A percentile compares a stretch with the other conserved stretches of the same genome.
These are phyloP conservation scores for Talaromyces thailandensis DNA, from an alignment of 495 filamentous ascomycete species.

Conservation along the genomic window DNA sequence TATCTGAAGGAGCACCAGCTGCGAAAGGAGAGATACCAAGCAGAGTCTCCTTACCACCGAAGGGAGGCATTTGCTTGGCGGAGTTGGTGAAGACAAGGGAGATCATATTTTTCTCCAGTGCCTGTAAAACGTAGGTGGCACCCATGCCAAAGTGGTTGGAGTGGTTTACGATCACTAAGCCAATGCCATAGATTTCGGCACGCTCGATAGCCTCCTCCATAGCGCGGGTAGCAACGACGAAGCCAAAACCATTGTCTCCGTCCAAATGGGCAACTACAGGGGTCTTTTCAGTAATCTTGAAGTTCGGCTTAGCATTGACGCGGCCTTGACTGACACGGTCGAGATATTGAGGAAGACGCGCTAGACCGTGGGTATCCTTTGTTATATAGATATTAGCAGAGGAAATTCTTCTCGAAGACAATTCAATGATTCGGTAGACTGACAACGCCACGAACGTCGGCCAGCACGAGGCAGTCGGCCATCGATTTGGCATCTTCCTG, in stretches of 20 bases:
- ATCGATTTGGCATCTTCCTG: background rate
- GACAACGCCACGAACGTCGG: slow-evolving; percentile 14
- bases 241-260: slow-evolving; percentile 23
- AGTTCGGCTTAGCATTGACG: slow-evolving; percentile 12
- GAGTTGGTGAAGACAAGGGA: slow-evolving; percentile 24
- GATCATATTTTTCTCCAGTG: slow-evolving; percentile 12
- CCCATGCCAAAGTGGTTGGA: slow-evolving; percentile 26
- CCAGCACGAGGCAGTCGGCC: slow-evolving; percentile 11
- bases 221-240: slow-evolving; percentile 15
- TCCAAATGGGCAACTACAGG: slow-evolving; percentile 23
- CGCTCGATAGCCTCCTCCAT: slow-evolving; percentile 15
- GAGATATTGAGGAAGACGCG: slow-evolving; percentile 17
- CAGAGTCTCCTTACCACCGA: slow-evolving; percentile 15
- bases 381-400: background rate
- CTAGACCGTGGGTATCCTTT: slow-evolving; percentile 19
- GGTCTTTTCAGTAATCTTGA: slow-evolving; percentile 12
- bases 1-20: slow-evolving; percentile 6
- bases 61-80: slow-evolving; percentile 18
- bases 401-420: background rate
- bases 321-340: slow-evolving; percentile 14
- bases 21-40: slow-evolving; percentile 21
- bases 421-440: background rate
- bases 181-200: slow-evolving; percentile 18
- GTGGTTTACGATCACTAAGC: slow-evolving; percentile 17
- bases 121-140: slow-evolving; percentile 16